Percentiles rank a stretch among this genome's conserved stretches.
Evolutionary conservation across 148 eudicot species (phyloP).

Genomic region (Vaccinium corymbosum): DNA sequence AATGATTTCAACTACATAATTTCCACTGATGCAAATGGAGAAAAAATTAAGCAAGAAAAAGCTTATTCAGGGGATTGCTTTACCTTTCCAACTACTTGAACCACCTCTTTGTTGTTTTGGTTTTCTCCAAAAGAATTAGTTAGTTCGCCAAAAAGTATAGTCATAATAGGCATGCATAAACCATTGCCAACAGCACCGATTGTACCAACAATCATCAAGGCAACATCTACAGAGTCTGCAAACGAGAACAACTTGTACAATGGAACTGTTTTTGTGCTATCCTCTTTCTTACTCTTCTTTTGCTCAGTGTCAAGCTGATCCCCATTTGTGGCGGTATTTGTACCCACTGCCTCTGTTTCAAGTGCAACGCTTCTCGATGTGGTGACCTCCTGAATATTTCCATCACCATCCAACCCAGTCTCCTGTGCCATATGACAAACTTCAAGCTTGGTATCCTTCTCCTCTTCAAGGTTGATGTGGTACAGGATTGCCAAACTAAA

Average conservation of each 20-base stretch:
- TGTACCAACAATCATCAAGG: slow-evolving; percentile 40
- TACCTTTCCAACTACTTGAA: slow-evolving; percentile 8
- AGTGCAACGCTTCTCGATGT: slow-evolving; percentile 11
- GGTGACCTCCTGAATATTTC: neutral
- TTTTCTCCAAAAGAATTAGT: slow-evolving; percentile 43
- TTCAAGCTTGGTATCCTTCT: neutral
- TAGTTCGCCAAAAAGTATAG: slow-evolving; percentile 35
- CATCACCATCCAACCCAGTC: neutral
- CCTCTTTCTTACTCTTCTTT: slow-evolving; percentile 10
- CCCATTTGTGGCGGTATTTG: neutral
- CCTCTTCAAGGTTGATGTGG: neutral
- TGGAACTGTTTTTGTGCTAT: slow-evolving; percentile 32
- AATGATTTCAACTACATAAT: neutral
- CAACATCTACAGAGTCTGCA: slow-evolving; percentile 37
- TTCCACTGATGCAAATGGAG: neutral
- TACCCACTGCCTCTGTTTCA: neutral
- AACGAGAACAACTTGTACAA: slow-evolving; percentile 43
- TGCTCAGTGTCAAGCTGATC: neutral
- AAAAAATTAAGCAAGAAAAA: neutral
- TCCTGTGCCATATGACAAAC: slow-evolving; percentile 15
- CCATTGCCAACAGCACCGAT: slow-evolving; percentile 44
- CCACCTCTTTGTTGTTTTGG: slow-evolving; percentile 9
- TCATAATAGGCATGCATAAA: slow-evolving; percentile 35
- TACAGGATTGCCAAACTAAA: neutral
- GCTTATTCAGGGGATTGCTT: neutral